Conservation (phyloP, 495 filamentous ascomycete species). For the Xylaria telfairii region DNA sequence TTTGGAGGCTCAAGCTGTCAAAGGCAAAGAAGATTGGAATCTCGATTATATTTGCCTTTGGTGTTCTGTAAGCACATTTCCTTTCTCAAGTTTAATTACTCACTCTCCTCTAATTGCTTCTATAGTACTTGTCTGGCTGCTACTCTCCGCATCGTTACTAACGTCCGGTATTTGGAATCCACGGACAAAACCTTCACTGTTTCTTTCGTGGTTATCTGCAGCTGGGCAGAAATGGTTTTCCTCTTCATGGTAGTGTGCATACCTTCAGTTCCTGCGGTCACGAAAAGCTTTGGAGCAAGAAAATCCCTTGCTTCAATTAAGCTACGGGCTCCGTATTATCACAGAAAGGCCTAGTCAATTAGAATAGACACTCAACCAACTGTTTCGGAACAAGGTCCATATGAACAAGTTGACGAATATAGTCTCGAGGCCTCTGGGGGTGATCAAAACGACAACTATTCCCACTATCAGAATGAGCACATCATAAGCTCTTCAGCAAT, state of each 20-base stretch:
- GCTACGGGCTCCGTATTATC: background rate
- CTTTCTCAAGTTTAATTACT: background rate
- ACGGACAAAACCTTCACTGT: background rate
- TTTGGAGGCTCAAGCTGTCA: slow-evolving; percentile 51
- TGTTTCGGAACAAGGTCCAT: background rate
- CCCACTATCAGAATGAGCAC: background rate
- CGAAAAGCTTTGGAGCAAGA: background rate
- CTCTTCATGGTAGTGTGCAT: slow-evolving; percentile 7
- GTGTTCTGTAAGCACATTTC: slow-evolving; percentile 51
- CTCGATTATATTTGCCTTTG: slow-evolving; percentile 59
- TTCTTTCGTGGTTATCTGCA: background rate
- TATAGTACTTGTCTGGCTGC: slow-evolving; percentile 2
- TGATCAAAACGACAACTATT: background rate
- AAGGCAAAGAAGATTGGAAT: slow-evolving; percentile 56
- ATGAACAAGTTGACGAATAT: background rate
- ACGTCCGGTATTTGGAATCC: background rate
- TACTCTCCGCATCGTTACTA: background rate
- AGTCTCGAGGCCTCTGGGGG: background rate
- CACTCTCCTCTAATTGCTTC: background rate
- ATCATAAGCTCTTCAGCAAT: background rate
- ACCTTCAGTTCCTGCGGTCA: background rate
- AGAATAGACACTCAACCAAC: background rate
- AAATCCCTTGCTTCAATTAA: background rate
- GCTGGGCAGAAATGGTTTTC: slow-evolving; percentile 4
- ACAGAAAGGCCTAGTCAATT: background rate